These are phyloP conservation scores for Linderniella brevidens DNA, from an alignment of 257 asterid genomes.

Conservation along the genomic window DNA sequence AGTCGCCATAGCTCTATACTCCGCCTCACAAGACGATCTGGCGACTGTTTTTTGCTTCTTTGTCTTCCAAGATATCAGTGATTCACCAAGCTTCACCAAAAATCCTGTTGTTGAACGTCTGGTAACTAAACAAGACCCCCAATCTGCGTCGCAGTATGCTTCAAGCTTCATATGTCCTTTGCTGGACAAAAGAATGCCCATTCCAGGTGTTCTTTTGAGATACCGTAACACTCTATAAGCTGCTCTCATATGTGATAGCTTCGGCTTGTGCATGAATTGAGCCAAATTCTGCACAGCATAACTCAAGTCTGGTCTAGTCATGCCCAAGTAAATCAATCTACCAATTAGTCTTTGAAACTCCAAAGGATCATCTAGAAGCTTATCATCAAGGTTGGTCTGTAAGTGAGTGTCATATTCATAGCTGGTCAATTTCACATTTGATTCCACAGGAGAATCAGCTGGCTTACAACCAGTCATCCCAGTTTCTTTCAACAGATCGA, in stretches of 20 bases:
- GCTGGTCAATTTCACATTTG: background rate
- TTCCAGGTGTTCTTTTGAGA: background rate
- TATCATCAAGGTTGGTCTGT: background rate
- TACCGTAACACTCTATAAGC: background rate
- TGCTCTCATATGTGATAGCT: background rate
- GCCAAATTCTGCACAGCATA: background rate
- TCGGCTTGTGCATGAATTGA: conserved; percentile 2
- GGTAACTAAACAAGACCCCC: background rate
- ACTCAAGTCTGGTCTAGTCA: conserved; percentile 1
- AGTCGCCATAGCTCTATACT: conserved; percentile 1
- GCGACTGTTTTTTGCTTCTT: background rate
- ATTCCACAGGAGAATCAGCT: background rate
- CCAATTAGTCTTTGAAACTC: background rate
- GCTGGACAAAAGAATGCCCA: background rate
- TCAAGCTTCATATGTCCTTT: background rate
- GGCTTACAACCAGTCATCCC: background rate
- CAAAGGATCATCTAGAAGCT: too few species aligned
- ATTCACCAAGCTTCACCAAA: background rate
- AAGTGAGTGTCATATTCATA: background rate
- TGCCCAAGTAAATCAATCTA: background rate
- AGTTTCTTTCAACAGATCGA: background rate
- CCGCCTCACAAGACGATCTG: background rate
- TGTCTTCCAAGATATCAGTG: background rate
- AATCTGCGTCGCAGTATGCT: conserved; percentile 1
- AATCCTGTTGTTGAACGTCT: background rate